Evolutionary conservation across 495 filamentous ascomycete species (phyloP).

Genomic region (Thermothielavioides terrestris): DNA sequence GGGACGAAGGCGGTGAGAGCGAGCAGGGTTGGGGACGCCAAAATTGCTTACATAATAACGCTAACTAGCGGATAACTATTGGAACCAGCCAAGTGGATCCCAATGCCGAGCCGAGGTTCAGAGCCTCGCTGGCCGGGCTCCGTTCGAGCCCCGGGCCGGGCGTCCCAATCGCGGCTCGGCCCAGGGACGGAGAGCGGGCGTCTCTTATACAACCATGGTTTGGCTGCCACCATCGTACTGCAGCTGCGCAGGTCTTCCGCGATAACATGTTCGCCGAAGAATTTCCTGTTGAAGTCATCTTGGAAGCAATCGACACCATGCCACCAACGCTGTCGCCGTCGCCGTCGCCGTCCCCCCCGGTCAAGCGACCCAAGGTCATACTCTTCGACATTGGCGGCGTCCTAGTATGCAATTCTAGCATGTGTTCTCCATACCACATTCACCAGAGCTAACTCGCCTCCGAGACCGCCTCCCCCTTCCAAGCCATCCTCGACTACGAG

Average conservation of each 20-base stretch:
- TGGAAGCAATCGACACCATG: constrained; percentile 25
- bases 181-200: too few species aligned
- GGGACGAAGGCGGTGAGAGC: constrained; percentile 17
- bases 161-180: neutral
- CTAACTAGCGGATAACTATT: too few species aligned
- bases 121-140: neutral
- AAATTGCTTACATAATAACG: neutral
- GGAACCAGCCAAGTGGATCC: neutral
- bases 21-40: constrained; percentile 17
- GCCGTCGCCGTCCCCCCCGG: too few species aligned
- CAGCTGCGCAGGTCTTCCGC: neutral
- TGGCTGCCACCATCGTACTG: too few species aligned
- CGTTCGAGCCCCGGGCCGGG: neutral
- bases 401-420: constrained; percentile 66
- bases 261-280: constrained; percentile 14
- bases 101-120: constrained; percentile 18
- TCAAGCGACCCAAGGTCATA: constrained; percentile 59
- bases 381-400: constrained; percentile 97
- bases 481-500: constrained; percentile 88
- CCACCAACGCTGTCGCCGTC: too few species aligned
- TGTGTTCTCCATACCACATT: constrained; percentile 9
- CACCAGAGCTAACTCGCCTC: constrained; percentile 13
- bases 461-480: constrained; percentile 84
- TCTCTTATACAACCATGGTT: too few species aligned
- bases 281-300: constrained; percentile 16